Evolutionary conservation across 2,329 filamentous ascomycete genomes (phyloP), one percentile per base, ranked within the genome.

Genomic region (Pseudodiploospora longispora): DNA sequence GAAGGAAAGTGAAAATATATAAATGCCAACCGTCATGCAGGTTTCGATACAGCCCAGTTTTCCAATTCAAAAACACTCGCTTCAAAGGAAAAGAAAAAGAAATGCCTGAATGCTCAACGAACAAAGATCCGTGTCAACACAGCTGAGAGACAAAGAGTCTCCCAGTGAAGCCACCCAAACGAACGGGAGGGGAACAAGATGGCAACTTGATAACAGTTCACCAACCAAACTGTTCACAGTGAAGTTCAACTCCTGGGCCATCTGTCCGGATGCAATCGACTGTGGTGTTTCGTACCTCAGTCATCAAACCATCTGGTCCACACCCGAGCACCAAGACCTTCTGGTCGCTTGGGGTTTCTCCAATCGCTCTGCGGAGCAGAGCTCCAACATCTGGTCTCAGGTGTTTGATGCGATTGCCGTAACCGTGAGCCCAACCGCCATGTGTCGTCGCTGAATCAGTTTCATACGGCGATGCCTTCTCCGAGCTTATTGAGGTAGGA

Each of bases 191-290:
- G 19, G 19, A 19, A 19, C 19, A 19, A 19, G 19, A 19, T 19
- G 3, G 19, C 19, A 19, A 19, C 19, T 19, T 19, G 19, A 19
- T 19, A 19, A 19, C 19, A 19, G 19, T 32, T 56, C 49, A 70
- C 67, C 67, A 70, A 5, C 62, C 68, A 55, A 73, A 73, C 36
- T 68, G 59, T 56, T 75, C 72, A 42, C 67, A 69, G 56, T 75
- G 70, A 10, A 75, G 56, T 50, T 72, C 70, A 4, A 75, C 56
- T 28, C 64, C 64, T 2, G 70, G 68, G 1, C 70, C 70, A 6
- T 62, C 58, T 0, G 55, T 41, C 27, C 55, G 59, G 38, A 75
- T 71, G 43, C 58, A 62, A 9, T 52, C 52, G 2, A 68, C 66
- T 1, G 65, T 59, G 2, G 66, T 64, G 41, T 69, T 63, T 28